Percentiles rank a stretch among this genome's conserved stretches.
Evolutionary conservation across 192 early-diverging fungal genomes (phyloP).

Genomic region (Oehlia diaphana): DNA sequence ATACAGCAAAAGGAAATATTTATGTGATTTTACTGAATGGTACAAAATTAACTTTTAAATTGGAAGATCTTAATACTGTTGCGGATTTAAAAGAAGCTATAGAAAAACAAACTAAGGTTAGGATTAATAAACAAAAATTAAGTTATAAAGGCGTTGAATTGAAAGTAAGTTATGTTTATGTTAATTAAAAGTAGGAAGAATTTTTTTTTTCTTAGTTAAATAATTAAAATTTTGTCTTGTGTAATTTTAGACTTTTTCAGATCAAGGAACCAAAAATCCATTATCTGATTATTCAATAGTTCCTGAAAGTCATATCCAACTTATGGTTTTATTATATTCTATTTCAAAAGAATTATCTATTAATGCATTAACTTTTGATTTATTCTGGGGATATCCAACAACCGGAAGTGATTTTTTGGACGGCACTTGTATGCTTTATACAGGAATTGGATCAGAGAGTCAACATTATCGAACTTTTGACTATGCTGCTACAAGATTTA

Average conservation of each 20-base stretch:
- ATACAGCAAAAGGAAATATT: not conserved
- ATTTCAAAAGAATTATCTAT: conserved; percentile 12
- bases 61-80: not conserved
- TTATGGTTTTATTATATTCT: conserved; percentile 28
- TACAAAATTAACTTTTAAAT: not conserved
- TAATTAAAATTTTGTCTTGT: no score
- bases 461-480: not conserved
- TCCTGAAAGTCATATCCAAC: conserved; percentile 8
- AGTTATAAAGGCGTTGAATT: conserved; percentile 21
- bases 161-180: not conserved
- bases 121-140: conserved; percentile 23
- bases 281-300: conserved; percentile 16
- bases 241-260: not conserved
- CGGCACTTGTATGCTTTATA: conserved; percentile 27
- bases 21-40: conserved; percentile 31
- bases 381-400: conserved; percentile 20
- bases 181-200: no score
- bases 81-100: not conserved
- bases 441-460: not conserved
- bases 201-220: not conserved
- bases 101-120: not conserved
- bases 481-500: not conserved
- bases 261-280: not conserved
- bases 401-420: conserved; percentile 18
- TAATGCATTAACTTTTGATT: conserved; percentile 10